These are phyloP conservation scores for Lepiota subincarnata DNA, from an alignment of 768 basidiomycete genomes.

Conservation along the genomic window DNA sequence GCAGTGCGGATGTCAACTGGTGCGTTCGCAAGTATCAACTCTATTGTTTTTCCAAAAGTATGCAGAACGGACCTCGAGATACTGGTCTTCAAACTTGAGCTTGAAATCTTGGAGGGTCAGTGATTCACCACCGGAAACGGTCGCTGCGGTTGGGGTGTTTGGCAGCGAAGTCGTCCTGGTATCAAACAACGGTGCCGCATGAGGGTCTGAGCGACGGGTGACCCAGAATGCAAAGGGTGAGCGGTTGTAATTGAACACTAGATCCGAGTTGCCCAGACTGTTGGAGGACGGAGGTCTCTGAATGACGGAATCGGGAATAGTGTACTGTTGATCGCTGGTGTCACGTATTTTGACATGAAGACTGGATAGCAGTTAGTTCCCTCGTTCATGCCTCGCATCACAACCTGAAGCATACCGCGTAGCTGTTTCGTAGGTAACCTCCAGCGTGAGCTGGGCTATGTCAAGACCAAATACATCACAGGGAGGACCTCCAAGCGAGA, in stretches of 20 bases:
- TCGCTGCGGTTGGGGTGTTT: constrained; percentile 51
- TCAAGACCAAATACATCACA: constrained; percentile 69
- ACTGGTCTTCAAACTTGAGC: constrained; percentile 77
- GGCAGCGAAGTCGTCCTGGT: constrained; percentile 64
- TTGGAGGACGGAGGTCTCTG: constrained; percentile 35
- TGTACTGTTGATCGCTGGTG: constrained; percentile 57
- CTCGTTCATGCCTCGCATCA: too few species aligned
- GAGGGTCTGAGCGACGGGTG: constrained; percentile 57
- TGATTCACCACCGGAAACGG: constrained; percentile 44
- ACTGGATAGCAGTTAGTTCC: constrained; percentile 27
- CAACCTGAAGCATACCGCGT: constrained; percentile 34
- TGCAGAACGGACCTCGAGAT: constrained; percentile 51
- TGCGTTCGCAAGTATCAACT: background rate
- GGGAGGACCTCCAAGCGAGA: constrained; percentile 48
- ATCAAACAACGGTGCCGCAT: constrained; percentile 60
- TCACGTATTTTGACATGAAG: constrained; percentile 69
- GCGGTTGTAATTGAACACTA: constrained; percentile 63
- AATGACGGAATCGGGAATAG: constrained; percentile 59
- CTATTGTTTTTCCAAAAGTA: constrained; percentile 17
- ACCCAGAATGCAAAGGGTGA: constrained; percentile 80
- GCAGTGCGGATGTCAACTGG: constrained; percentile 62
- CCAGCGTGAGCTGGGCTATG: constrained; percentile 51
- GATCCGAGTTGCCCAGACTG: constrained; percentile 42
- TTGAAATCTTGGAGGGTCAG: constrained; percentile 62
- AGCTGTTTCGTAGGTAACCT: constrained; percentile 61